Percentiles rank a stretch among this genome's conserved stretches.
Evolutionary conservation across 257 asterid genomes (phyloP).

Genomic region (Echites panduratus): DNA sequence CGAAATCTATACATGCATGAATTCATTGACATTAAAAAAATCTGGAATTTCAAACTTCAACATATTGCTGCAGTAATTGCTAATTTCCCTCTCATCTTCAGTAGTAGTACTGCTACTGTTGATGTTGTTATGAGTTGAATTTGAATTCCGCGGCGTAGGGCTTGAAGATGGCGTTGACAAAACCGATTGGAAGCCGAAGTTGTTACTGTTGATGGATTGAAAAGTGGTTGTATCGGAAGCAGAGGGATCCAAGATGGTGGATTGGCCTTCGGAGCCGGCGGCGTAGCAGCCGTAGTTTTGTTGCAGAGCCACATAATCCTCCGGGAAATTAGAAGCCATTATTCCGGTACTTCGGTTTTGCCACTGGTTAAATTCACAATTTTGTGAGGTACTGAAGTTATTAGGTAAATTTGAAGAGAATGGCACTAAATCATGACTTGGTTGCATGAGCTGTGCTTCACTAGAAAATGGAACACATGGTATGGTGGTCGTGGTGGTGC

Average conservation of each 20-base stretch:
- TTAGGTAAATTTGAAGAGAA: conserved; percentile 19
- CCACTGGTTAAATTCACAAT: conserved; percentile 37
- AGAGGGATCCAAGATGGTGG: conserved; percentile 24
- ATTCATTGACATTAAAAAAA: conserved; percentile 46
- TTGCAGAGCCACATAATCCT: conserved; percentile 27
- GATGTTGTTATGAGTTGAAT: conserved; percentile 30
- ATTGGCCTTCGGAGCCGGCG: conserved; percentile 28
- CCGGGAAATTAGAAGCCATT: conserved; percentile 19
- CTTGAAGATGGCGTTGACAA: conserved; percentile 70
- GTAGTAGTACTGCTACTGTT: conserved; percentile 32
- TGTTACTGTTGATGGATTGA: conserved; percentile 41
- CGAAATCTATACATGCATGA: conserved; percentile 30
- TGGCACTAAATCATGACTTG: conserved; percentile 24
- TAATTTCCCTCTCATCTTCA: conserved; percentile 55
- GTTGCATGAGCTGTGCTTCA: conserved; percentile 39
- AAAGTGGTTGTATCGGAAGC: conserved; percentile 46
- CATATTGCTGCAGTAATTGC: conserved; percentile 56
- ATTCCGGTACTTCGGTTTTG: conserved; percentile 28
- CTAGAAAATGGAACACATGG: conserved; percentile 14
- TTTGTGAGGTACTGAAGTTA: conserved; percentile 26
- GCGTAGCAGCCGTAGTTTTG: conserved; percentile 35
- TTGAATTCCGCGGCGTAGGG: conserved; percentile 44
- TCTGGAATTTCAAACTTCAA: conserved; percentile 54
- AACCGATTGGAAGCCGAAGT: conserved; percentile 54
- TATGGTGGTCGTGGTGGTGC: neutral